Evolutionary conservation across 2,329 filamentous ascomycete species (phyloP), one percentile per base, ranked within the genome.

Genomic region (Fonsecaea nubica): DNA sequence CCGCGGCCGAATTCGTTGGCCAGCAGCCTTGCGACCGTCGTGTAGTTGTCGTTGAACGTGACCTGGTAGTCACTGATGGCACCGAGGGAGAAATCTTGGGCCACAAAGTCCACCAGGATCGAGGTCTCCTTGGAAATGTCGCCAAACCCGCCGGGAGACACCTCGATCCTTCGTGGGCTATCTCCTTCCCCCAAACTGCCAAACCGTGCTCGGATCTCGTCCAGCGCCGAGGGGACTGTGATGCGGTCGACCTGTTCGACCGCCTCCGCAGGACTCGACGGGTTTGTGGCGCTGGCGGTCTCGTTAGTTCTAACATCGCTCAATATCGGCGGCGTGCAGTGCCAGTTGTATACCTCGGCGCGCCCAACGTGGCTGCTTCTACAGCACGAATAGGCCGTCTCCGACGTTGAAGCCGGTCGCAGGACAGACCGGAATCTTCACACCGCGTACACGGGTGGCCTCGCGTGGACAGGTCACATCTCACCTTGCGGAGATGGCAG

Each of bases 1-100:
- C 61, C 61, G 30, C 54, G 35, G 40, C 61, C 61, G 18, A 63
- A 63, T 13, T 45, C 53, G 12, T 32, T 32, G 21, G 36, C 61
- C 52, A 63, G 61, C n/a, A 63, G 13, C 18, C 61, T 52, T 4
- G 42, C 53, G 13, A 63, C 40, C 21, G 36, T 48, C 18, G 61
- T 40, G 45, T 63, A 63, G 25, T 63, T 50, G 53, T 63, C 61
- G 36, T 48, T 50, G 42, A 63, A 63, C 10, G 61, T 63, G 7
- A 50, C 61, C 35, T 63, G 61, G 32, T 63, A 63, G 30, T 63
- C 61, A 21, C 40, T 50, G 21, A 63, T 63, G n/a, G 61, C 35
- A 6, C 61, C 54, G 13, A 48, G 36, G 13, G 35, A 45, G 33
- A 63, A 63, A 36, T 63, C 61, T 35, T 63, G 61, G 5, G 61